Evolutionary conservation across 768 basidiomycete species (phyloP), one percentile per base, ranked within the genome.

Genomic region (Agrocybe pediades): DNA sequence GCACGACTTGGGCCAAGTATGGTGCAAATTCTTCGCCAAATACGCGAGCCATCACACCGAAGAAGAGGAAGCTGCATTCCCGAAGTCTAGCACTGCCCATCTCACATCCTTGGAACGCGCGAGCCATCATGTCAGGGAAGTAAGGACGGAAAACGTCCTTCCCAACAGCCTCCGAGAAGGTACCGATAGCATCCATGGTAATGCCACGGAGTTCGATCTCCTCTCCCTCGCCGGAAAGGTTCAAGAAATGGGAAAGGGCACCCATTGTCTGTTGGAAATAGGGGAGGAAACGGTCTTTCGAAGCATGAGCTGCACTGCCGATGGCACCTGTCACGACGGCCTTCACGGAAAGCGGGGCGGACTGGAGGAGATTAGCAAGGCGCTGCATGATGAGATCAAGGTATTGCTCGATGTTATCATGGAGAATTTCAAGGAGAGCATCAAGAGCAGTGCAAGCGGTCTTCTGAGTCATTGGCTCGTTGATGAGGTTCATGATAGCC

Each of bases 111-210:
- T 89, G 82, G 79, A 98, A 95, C 2, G 95, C 94, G 60, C 91
- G 88, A 67, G 86, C 85, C 97, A 99, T 98, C 82, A 96, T 85
- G 53, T 92, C 87, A n/a, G 86, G 80, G 78, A 96, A 97, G 83
- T 89, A 98, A 16, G 95, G 95, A 27, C 92, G 79, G 87, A 98
- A 99, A 24, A 85, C 76, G 13, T 98, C 95, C 66, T 87, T 84
- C 58, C 97, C 96, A 55, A 98, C 92, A 7, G 96, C 94, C 73
- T 98, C 96, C 13, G 97, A 92, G 62, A 99, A 93, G 0, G 97
- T 98, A 48, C 97, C 97, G 55, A 98, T 87, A n/a, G 97, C 93
- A 72, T 98, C 97, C 86, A 97, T 97, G 9, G 96, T 89, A 65
- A 98, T 95, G 30, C 97, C 96, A 53, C 96, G 92, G 33, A 99